phyloP scores from a whole-genome alignment of 305 asterid genomes.

The Nicotiana rustica region DNA sequence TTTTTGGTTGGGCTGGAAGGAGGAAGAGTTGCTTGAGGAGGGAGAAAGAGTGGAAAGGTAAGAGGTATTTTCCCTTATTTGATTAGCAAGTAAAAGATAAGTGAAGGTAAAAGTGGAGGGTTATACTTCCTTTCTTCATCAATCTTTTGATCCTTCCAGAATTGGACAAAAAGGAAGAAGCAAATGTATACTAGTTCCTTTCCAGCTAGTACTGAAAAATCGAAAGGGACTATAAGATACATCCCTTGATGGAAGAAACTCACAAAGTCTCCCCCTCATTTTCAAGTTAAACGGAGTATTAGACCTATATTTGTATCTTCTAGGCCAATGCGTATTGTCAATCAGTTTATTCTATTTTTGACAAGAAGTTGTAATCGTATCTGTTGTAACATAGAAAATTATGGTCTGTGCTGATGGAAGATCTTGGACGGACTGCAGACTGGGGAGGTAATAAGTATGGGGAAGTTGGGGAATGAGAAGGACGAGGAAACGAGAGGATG shows the following conservation, averaged over 20 bases:
- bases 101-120: slow-evolving; percentile 15
- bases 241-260: slow-evolving; percentile 20
- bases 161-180: neutral
- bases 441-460: neutral
- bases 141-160: neutral
- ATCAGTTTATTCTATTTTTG: slow-evolving; percentile 14
- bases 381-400: neutral
- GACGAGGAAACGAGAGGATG: neutral
- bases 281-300: neutral
- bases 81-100: neutral
- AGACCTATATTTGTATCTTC: neutral
- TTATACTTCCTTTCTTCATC: neutral
- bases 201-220: neutral
- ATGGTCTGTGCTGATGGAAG: neutral
- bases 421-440: neutral
- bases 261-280: neutral
- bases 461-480: neutral
- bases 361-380: neutral
- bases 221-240: neutral
- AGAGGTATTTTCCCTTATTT: neutral
- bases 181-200: slow-evolving; percentile 3
- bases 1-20: neutral
- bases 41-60: slow-evolving; percentile 20
- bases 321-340: neutral
- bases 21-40: neutral